Conservation (phyloP, 352 stramenopile species). For the Pythium insidiosum region DNA sequence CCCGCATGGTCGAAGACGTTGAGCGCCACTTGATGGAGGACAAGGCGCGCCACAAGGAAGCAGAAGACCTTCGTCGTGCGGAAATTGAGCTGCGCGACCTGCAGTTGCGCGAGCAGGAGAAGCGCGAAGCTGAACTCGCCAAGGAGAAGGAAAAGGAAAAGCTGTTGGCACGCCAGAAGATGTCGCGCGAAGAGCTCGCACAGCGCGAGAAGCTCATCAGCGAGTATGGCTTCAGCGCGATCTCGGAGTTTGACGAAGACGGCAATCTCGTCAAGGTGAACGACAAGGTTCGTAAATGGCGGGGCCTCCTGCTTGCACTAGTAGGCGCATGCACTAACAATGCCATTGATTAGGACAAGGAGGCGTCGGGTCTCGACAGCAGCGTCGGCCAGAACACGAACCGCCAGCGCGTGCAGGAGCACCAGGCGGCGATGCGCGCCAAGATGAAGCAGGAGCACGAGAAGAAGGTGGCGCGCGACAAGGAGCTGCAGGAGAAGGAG, state of each 20-base stretch:
- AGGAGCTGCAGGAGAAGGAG: slow-evolving; percentile 66
- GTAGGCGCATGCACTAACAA: too few species aligned
- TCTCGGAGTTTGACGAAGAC: slow-evolving; percentile 80
- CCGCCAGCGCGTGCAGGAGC: slow-evolving; percentile 38
- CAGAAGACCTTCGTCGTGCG: slow-evolving; percentile 27
- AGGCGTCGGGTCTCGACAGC: slow-evolving; percentile 18
- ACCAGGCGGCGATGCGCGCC: slow-evolving; percentile 34
- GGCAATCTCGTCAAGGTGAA: slow-evolving; percentile 74
- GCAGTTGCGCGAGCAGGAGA: slow-evolving; percentile 48
- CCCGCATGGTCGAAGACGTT: slow-evolving; percentile 42
- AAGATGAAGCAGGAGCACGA: slow-evolving; percentile 75
- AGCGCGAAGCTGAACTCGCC: slow-evolving; percentile 45
- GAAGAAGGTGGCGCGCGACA: slow-evolving; percentile 59
- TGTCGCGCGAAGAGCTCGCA: slow-evolving; percentile 68
- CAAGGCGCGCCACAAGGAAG: slow-evolving; percentile 22
- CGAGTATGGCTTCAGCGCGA: slow-evolving; percentile 68
- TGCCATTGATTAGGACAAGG: slow-evolving; percentile 29
- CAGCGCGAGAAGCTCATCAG: slow-evolving; percentile 72
- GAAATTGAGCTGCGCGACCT: slow-evolving; percentile 48
- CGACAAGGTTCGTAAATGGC: slow-evolving; percentile 50
- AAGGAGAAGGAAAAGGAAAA: slow-evolving; percentile 52
- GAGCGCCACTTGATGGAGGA: slow-evolving; percentile 28
- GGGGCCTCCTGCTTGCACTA: too few species aligned
- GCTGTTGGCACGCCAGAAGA: slow-evolving; percentile 50
- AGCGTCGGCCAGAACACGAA: slow-evolving; percentile 66